These are phyloP conservation scores for Aschersonia sp. DNA, from an alignment of 2,329 filamentous ascomycete species.

Conservation along the genomic window DNA sequence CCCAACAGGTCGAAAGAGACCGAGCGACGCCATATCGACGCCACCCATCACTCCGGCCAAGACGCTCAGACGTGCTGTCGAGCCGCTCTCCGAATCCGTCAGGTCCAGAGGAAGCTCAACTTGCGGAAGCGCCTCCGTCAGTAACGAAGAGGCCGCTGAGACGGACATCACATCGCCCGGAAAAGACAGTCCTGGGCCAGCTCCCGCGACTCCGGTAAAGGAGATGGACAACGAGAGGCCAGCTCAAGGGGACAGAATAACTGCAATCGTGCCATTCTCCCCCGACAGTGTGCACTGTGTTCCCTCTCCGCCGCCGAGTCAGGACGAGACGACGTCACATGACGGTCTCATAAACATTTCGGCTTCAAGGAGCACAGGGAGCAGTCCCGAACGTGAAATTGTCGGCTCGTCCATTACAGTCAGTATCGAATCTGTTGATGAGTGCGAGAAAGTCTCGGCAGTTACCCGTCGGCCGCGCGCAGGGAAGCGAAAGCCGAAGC, in stretches of 20 bases:
- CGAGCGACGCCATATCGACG: slow-evolving; percentile 29
- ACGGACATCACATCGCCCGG: slow-evolving; percentile 36
- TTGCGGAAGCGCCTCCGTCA: slow-evolving; percentile 12
- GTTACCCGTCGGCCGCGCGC: slow-evolving; percentile 4
- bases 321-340: neutral
- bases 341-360: neutral
- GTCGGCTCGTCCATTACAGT: slow-evolving; percentile 7
- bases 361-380: too few relatives aligned
- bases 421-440: slow-evolving; percentile 13
- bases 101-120: slow-evolving; percentile 24
- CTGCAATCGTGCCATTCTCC: slow-evolving; percentile 12
- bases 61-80: slow-evolving; percentile 21
- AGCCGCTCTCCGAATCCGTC: slow-evolving; percentile 10
- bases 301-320: slow-evolving; percentile 11
- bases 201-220: slow-evolving; percentile 14
- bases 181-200: slow-evolving; percentile 27
- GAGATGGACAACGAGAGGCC: slow-evolving; percentile 5
- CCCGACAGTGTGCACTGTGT: slow-evolving; percentile 14
- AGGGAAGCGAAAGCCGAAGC: slow-evolving; percentile 19
- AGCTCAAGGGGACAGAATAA: slow-evolving; percentile 1
- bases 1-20: slow-evolving; percentile 21
- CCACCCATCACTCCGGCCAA: slow-evolving; percentile 42
- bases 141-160: slow-evolving; percentile 14
- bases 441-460: slow-evolving; percentile 1
- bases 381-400: too few relatives aligned